Percentiles rank a stretch among this genome's conserved stretches.
These are phyloP conservation scores for Tricholoma matsutake DNA, from an alignment of 768 basidiomycete genomes.

Conservation along the genomic window DNA sequence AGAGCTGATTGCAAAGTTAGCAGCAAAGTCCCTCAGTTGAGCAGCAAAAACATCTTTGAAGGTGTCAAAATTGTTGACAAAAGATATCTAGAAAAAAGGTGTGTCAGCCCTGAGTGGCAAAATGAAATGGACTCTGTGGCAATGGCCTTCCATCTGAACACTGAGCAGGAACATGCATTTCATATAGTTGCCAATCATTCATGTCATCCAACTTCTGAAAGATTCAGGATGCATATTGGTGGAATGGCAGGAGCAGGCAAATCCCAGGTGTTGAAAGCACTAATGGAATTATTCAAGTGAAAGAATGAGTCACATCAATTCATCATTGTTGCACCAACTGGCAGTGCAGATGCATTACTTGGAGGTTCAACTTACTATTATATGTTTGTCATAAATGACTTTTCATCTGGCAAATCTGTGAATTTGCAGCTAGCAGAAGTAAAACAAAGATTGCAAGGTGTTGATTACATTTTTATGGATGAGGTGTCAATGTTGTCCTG, in stretches of 20 bases:
- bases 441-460: slow-evolving; percentile 6
- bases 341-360: slow-evolving; percentile 22
- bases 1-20: too few species aligned
- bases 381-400: slow-evolving; percentile 6
- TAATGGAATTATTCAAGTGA: slow-evolving; percentile 2
- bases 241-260: too few species aligned
- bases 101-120: too few species aligned
- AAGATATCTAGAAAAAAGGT: too few species aligned
- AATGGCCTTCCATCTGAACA: slow-evolving; percentile 2
- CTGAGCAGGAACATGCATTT: slow-evolving; percentile 11
- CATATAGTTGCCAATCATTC: slow-evolving; percentile 18
- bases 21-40: too few species aligned
- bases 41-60: too few species aligned
- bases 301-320: slow-evolving; percentile 24
- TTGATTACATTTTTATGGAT: slow-evolving; percentile 38
- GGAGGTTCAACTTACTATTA: slow-evolving; percentile 26
- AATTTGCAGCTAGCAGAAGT: slow-evolving; percentile 7
- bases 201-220: background rate
- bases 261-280: too few species aligned
- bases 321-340: slow-evolving; percentile 25
- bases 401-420: slow-evolving; percentile 4
- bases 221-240: too few species aligned
- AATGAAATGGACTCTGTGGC: too few species aligned
- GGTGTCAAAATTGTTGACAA: too few species aligned
- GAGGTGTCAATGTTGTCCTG: slow-evolving; percentile 42